phyloP scores from a whole-genome alignment of 2,329 filamentous ascomycete genomes.

The Cladophialophora chaetospira region DNA sequence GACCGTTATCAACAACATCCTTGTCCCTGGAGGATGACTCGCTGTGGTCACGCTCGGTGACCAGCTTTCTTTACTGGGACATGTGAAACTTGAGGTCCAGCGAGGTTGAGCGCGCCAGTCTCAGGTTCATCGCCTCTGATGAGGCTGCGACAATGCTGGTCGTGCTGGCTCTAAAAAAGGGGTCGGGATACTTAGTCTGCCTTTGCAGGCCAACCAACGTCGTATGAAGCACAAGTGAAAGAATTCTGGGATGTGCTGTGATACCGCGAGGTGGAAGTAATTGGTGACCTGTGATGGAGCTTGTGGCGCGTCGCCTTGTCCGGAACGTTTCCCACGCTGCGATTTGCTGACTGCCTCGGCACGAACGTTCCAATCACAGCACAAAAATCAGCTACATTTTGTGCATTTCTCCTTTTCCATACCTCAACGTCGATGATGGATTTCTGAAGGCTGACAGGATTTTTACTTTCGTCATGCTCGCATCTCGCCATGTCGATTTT shows the following conservation, averaged over 20 bases:
- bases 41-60: neutral
- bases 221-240: neutral
- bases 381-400: slow-evolving; percentile 2
- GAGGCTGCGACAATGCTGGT: neutral
- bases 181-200: neutral
- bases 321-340: slow-evolving; percentile 12
- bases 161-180: neutral
- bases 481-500: neutral
- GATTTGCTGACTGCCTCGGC: slow-evolving; percentile 8
- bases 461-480: neutral
- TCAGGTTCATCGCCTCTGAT: slow-evolving; percentile 5
- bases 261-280: neutral
- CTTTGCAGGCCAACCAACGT: neutral
- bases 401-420: neutral
- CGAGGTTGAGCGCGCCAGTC: slow-evolving; percentile 19
- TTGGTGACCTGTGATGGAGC: slow-evolving; percentile 8
- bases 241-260: slow-evolving; percentile 11
- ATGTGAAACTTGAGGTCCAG: slow-evolving; percentile 20
- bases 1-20: neutral
- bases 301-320: neutral
- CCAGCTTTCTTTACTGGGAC: neutral
- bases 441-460: neutral
- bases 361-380: slow-evolving; percentile 13
- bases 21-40: neutral
- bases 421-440: neutral